Conservation (phyloP, 1,284 basidiomycete genomes). For the Moesziomyces sp. region DNA sequence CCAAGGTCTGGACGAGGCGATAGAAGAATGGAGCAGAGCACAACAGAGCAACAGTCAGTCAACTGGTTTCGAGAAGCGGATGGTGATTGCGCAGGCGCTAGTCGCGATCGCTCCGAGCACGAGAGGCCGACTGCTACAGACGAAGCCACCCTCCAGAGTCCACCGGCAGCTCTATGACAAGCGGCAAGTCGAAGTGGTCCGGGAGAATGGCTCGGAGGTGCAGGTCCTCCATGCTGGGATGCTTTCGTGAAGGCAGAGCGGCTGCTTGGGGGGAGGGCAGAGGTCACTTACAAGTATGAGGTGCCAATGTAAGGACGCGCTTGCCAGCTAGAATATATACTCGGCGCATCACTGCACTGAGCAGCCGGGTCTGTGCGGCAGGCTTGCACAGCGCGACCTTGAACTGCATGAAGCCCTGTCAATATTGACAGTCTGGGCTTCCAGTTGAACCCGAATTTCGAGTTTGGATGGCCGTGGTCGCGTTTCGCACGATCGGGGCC, state of each 20-base stretch:
- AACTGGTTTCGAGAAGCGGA: not conserved
- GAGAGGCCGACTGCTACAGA: not conserved
- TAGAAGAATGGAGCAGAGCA: slow-evolving; percentile 2
- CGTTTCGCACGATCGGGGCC: not conserved
- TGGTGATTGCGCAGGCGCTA: not conserved
- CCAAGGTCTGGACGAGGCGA: slow-evolving; percentile 38
- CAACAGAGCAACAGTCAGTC: not conserved
- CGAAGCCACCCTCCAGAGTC: not conserved
- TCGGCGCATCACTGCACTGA: slow-evolving; percentile 1
- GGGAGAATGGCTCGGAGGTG: not conserved
- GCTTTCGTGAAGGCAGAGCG: not conserved
- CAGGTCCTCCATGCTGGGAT: not conserved
- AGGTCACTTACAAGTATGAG: slow-evolving; percentile 48
- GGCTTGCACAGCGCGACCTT: not conserved
- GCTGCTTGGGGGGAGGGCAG: slow-evolving; percentile 17
- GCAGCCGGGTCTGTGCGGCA: slow-evolving; percentile 12
- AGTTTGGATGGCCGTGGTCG: slow-evolving; percentile 29
- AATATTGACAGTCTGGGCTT: too few species aligned
- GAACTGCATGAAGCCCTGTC: too few species aligned
- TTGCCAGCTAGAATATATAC: slow-evolving; percentile 17
- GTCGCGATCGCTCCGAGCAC: not conserved
- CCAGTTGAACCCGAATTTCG: slow-evolving; percentile 6
- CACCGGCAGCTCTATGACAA: not conserved
- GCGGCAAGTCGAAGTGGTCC: too few species aligned
- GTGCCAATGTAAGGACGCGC: slow-evolving; percentile 2